Evolutionary conservation across 768 basidiomycete genomes (phyloP).

Genomic region (Amanita molliuscula): DNA sequence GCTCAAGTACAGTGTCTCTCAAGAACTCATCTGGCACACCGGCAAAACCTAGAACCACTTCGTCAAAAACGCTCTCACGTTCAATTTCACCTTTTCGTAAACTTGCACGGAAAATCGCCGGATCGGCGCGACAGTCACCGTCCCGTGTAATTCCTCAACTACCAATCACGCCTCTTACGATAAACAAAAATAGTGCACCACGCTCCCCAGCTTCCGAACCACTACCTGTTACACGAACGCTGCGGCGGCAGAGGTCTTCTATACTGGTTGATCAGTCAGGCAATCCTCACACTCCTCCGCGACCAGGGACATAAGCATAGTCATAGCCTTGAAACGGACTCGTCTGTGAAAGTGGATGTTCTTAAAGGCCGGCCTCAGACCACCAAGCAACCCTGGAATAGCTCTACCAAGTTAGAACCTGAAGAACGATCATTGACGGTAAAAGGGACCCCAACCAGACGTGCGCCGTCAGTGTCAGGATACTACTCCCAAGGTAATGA

Average conservation of each 20-base stretch:
- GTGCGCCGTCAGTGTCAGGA: conserved; percentile 37
- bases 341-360: conserved; percentile 32
- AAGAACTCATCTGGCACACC: conserved; percentile 60
- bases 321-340: conserved; percentile 62
- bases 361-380: conserved; percentile 23
- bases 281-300: conserved; percentile 43
- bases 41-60: conserved; percentile 37
- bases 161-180: conserved; percentile 37
- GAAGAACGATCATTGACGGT: conserved; percentile 37
- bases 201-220: conserved; percentile 50
- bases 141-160: conserved; percentile 17
- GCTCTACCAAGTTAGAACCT: conserved; percentile 63
- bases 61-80: conserved; percentile 49
- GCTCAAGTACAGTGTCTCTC: conserved; percentile 48
- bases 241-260: conserved; percentile 55
- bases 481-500: conserved; percentile 24
- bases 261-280: conserved; percentile 30
- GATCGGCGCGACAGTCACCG: conserved; percentile 33
- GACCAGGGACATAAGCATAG: conserved; percentile 57
- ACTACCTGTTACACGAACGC: conserved; percentile 16
- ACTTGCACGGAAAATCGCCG: conserved; percentile 62
- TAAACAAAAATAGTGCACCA: conserved; percentile 28
- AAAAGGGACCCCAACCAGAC: conserved; percentile 40
- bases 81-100: conserved; percentile 78
- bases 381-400: conserved; percentile 61